Conservation (phyloP, 2,329 filamentous ascomycete genomes). For the Sclerotinia trifoliorum region DNA sequence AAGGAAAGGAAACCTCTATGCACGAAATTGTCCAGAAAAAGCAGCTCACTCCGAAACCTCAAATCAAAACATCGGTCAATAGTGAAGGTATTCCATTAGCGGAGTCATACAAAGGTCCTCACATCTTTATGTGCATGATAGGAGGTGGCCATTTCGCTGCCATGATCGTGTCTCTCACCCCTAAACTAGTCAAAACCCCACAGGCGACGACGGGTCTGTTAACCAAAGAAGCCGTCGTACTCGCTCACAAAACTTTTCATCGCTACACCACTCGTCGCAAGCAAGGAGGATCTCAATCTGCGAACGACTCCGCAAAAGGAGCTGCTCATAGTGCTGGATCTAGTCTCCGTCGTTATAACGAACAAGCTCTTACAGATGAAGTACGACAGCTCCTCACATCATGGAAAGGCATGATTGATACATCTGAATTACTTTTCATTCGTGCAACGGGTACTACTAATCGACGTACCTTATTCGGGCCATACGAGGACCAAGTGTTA, state of each 20-base stretch:
- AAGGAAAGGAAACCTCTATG: conserved; percentile 60
- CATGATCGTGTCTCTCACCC: conserved; percentile 88
- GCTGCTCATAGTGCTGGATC: conserved; percentile 92
- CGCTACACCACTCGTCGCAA: conserved; percentile 94
- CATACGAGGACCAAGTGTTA: conserved; percentile 85
- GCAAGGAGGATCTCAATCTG: conserved; percentile 91
- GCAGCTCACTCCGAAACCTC: conserved; percentile 65
- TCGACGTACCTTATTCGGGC: conserved; percentile 81
- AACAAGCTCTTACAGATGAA: conserved; percentile 85
- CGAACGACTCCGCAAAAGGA: conserved; percentile 92
- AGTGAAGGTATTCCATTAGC: conserved; percentile 58
- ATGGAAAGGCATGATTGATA: conserved; percentile 85
- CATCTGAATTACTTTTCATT: conserved; percentile 81
- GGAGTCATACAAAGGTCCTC: conserved; percentile 66
- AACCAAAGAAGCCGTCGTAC: conserved; percentile 80
- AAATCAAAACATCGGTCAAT: conserved; percentile 48
- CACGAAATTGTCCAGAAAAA: conserved; percentile 70
- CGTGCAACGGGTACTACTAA: conserved; percentile 87
- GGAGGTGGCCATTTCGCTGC: conserved; percentile 96
- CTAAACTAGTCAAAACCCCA: conserved; percentile 67
- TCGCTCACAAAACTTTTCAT: conserved; percentile 97
- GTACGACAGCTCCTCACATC: conserved; percentile 76
- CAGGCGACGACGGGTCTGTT: conserved; percentile 61
- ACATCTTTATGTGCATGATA: conserved; percentile 98
- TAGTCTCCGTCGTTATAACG: conserved; percentile 87